Evolutionary conservation across 2,329 filamentous ascomycete genomes (phyloP).

Genomic region (Monosporascus sp.): DNA sequence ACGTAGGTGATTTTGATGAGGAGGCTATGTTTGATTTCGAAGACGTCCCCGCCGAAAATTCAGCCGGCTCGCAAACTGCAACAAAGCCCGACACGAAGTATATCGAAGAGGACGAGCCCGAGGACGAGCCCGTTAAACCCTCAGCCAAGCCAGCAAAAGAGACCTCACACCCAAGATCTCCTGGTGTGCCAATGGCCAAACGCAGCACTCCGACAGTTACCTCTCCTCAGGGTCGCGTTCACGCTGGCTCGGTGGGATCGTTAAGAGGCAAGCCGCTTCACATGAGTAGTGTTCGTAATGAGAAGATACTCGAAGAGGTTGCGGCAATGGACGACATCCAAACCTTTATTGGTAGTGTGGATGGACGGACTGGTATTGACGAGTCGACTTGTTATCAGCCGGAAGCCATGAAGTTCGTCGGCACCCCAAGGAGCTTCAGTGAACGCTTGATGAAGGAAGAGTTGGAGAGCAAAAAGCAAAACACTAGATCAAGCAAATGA

Average conservation of each 20-base stretch:
- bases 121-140: constrained; percentile 11
- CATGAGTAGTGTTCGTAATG: constrained; percentile 45
- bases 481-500: neutral
- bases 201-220: constrained; percentile 23
- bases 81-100: constrained; percentile 21
- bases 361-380: constrained; percentile 45
- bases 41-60: constrained; percentile 20
- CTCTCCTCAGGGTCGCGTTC: constrained; percentile 28
- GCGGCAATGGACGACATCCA: constrained; percentile 42
- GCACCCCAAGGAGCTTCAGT: constrained; percentile 41
- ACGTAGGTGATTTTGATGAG: constrained; percentile 20
- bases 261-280: constrained; percentile 48
- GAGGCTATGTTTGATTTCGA: constrained; percentile 45
- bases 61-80: constrained; percentile 7
- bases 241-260: constrained; percentile 43
- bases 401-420: constrained; percentile 31
- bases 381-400: constrained; percentile 40
- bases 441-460: constrained; percentile 46
- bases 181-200: constrained; percentile 35
- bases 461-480: constrained; percentile 25
- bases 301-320: constrained; percentile 43
- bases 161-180: constrained; percentile 37
- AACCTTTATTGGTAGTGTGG: constrained; percentile 48
- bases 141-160: constrained; percentile 13
- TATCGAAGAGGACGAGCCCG: constrained; percentile 31